Evolutionary conservation across 495 filamentous ascomycete species (phyloP).

Genomic region (Cercophora sp.): DNA sequence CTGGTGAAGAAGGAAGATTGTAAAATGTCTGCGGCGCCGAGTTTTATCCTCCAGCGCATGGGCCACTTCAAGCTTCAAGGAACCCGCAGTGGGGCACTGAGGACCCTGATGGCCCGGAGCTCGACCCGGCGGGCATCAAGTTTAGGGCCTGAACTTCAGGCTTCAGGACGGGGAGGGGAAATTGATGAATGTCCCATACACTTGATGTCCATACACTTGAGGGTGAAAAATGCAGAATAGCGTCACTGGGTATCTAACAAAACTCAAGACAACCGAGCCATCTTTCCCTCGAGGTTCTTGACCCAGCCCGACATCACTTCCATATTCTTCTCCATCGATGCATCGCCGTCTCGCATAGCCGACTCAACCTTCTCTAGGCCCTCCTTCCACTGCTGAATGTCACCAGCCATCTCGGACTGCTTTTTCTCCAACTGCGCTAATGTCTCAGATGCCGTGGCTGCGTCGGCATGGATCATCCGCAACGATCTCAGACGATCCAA

Average conservation of each 20-base stretch:
- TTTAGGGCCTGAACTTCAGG: too few species aligned
- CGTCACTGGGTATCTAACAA: constrained; percentile 26
- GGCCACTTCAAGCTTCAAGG: too few species aligned
- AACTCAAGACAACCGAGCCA: constrained; percentile 51
- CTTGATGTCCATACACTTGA: too few species aligned
- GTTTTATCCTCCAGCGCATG: too few species aligned
- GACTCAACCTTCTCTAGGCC: constrained; percentile 75
- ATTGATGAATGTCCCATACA: too few species aligned
- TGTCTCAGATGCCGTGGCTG: constrained; percentile 76
- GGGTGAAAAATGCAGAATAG: neutral
- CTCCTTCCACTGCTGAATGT: constrained; percentile 83
- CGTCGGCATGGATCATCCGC: constrained; percentile 78
- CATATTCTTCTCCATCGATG: constrained; percentile 70
- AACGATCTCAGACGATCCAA: constrained; percentile 82
- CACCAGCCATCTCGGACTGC: constrained; percentile 76
- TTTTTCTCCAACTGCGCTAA: constrained; percentile 71
- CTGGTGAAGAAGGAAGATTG: neutral
- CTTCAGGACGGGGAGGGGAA: too few species aligned
- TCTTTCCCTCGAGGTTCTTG: constrained; percentile 73
- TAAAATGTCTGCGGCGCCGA: too few species aligned
- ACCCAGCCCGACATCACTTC: constrained; percentile 84
- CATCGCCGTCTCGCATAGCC: constrained; percentile 63
- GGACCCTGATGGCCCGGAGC: constrained; percentile 4
- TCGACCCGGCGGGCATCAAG: too few species aligned
- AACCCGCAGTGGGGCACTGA: neutral